phyloP scores from a whole-genome alignment of 306 rosid genomes.

The Quercus variabilis region DNA sequence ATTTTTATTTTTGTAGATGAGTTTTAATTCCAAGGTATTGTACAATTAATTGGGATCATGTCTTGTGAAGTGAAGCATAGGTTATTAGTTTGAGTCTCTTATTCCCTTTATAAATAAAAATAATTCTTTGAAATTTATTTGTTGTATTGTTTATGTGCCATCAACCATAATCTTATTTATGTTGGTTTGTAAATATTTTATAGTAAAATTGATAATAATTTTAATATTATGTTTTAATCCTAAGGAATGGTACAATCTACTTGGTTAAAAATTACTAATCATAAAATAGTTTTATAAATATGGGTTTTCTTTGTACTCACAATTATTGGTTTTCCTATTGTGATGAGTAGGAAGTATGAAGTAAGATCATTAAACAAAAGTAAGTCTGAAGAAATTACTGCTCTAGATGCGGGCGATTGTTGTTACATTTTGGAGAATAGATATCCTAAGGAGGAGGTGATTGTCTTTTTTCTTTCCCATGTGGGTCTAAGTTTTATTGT shows the following conservation, averaged over 20 bases:
- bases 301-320: neutral
- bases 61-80: neutral
- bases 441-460: conserved; percentile 68
- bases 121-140: too few relatives aligned
- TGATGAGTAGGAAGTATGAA: conserved; percentile 65
- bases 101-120: neutral
- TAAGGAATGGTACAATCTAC: too few relatives aligned
- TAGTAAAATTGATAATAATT: too few relatives aligned
- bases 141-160: too few relatives aligned
- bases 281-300: too few relatives aligned
- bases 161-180: too few relatives aligned
- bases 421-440: conserved; percentile 70
- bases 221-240: too few relatives aligned
- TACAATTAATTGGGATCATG: too few relatives aligned
- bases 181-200: too few relatives aligned
- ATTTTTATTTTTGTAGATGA: too few relatives aligned
- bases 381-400: conserved; percentile 82
- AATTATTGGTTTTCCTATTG: neutral
- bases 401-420: conserved; percentile 63
- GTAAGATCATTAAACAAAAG: conserved; percentile 42
- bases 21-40: too few relatives aligned
- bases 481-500: neutral
- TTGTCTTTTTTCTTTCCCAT: neutral
- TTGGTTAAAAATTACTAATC: too few relatives aligned
- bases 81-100: neutral